phyloP scores from a whole-genome alignment of 805 yeast species.

The Hanseniaspora valbyensis region DNA sequence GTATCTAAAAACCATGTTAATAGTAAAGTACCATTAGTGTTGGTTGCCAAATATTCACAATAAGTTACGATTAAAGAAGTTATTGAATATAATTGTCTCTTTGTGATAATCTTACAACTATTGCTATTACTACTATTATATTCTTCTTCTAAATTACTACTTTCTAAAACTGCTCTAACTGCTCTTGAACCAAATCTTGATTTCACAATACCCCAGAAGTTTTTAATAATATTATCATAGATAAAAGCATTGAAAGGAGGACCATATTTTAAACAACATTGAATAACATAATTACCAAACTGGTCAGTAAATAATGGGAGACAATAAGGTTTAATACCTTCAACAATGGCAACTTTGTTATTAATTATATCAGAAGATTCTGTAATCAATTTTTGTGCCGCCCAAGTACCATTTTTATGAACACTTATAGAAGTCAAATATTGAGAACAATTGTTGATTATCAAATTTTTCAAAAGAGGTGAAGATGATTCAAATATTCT shows the following conservation, averaged over 20 bases:
- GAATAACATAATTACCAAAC: conserved; percentile 92
- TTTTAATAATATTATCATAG: conserved; percentile 66
- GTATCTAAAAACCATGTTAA: conserved; percentile 94
- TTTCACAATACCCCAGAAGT: conserved; percentile 69
- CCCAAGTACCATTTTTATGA: conserved; percentile 99
- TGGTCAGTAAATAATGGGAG: conserved; percentile 85
- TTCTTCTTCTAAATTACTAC: conserved; percentile 34
- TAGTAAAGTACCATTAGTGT: conserved; percentile 77
- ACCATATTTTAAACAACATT: conserved; percentile 84
- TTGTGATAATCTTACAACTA: conserved; percentile 32
- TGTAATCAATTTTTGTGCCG: conserved; percentile 88
- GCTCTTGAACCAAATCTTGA: conserved; percentile 95
- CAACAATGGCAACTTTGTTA: conserved; percentile 54
- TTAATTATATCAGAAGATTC: conserved; percentile 47
- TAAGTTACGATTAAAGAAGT: conserved; percentile 68
- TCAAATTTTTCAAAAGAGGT: conserved; percentile 60
- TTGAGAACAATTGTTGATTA: conserved; percentile 68
- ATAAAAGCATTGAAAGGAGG: conserved; percentile 82
- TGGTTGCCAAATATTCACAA: conserved; percentile 67
- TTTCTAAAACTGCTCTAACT: conserved; percentile 82
- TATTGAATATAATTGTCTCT: conserved; percentile 58
- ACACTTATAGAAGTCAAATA: conserved; percentile 83
- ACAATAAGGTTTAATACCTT: conserved; percentile 66
- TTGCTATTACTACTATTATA: neutral
- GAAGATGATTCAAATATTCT: conserved; percentile 68